These are phyloP conservation scores for Phaeosphaeria sp. DNA, from an alignment of 2,329 filamentous ascomycete genomes.

Conservation along the genomic window DNA sequence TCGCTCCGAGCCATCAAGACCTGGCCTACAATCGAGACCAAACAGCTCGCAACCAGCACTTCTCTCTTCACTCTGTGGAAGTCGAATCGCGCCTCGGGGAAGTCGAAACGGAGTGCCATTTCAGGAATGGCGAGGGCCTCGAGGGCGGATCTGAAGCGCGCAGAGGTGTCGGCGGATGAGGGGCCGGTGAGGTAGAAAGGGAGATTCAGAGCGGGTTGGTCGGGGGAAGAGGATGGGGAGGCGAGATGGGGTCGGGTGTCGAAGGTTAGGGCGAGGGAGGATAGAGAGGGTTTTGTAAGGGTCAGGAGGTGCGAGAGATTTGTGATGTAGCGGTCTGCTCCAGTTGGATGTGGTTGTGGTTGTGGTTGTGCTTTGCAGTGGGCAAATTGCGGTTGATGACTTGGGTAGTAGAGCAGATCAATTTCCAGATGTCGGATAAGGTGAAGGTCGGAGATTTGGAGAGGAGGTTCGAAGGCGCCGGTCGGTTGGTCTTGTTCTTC, in stretches of 20 bases:
- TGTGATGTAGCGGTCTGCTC: constrained; percentile 29
- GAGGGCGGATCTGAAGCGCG: constrained; percentile 24
- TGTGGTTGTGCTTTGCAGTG: not conserved
- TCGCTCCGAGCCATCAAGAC: constrained; percentile 38
- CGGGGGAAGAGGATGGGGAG: not conserved
- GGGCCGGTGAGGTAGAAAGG: constrained; percentile 31
- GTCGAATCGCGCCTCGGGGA: constrained; percentile 37
- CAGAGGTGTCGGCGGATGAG: constrained; percentile 27
- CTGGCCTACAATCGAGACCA: constrained; percentile 37
- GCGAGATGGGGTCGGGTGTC: constrained; percentile 19
- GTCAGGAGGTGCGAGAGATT: constrained; percentile 22
- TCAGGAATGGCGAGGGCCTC: constrained; percentile 11
- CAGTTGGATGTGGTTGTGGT: constrained; percentile 12
- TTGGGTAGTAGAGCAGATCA: constrained; percentile 33
- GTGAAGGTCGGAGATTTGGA: constrained; percentile 25
- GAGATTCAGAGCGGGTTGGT: constrained; percentile 14
- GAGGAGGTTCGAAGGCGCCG: constrained; percentile 35
- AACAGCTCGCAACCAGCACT: constrained; percentile 20
- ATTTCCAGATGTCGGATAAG: constrained; percentile 34
- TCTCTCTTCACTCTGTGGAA: constrained; percentile 15
- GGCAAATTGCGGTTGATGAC: not conserved
- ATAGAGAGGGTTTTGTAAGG: constrained; percentile 13
- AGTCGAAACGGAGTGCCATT: constrained; percentile 33
- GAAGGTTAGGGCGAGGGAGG: constrained; percentile 18
- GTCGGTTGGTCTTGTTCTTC: constrained; percentile 8